Conservation (phyloP, 108 stramenopile species). For the Pseudonitzschia multiseries region DNA sequence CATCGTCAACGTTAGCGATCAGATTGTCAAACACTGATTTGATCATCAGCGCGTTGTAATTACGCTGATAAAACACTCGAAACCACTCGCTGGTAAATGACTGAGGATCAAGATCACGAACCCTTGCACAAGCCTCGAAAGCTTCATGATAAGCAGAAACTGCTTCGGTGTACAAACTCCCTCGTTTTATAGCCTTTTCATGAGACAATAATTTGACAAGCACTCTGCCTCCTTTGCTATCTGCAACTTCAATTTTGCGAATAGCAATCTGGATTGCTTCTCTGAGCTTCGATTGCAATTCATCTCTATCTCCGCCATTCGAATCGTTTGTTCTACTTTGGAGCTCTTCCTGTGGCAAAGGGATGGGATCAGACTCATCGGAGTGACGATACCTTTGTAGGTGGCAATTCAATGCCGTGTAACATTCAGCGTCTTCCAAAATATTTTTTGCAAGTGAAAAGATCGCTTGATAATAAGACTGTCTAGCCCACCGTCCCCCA, state of each 20-base stretch:
- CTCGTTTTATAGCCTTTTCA: slow-evolving; percentile 39
- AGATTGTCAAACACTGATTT: slow-evolving; percentile 77
- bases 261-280: slow-evolving; percentile 44
- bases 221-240: slow-evolving; percentile 45
- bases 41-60: slow-evolving; percentile 88
- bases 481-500: slow-evolving; percentile 87
- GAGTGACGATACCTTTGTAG: slow-evolving; percentile 75
- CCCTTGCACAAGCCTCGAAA: slow-evolving; percentile 68
- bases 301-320: slow-evolving; percentile 30
- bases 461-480: slow-evolving; percentile 88
- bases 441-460: slow-evolving; percentile 71
- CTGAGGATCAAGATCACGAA: slow-evolving; percentile 71
- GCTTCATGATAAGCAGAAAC: slow-evolving; percentile 60
- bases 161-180: slow-evolving; percentile 36
- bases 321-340: neutral
- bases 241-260: slow-evolving; percentile 50
- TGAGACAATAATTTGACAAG: slow-evolving; percentile 38
- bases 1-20: slow-evolving; percentile 78
- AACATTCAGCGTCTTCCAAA: slow-evolving; percentile 82
- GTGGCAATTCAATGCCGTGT: slow-evolving; percentile 75
- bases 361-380: slow-evolving; percentile 73
- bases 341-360: slow-evolving; percentile 45
- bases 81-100: slow-evolving; percentile 85
- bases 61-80: slow-evolving; percentile 74
- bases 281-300: slow-evolving; percentile 42